Evolutionary conservation across 345 rosid genomes (phyloP).

Genomic region (Citrus medica): DNA sequence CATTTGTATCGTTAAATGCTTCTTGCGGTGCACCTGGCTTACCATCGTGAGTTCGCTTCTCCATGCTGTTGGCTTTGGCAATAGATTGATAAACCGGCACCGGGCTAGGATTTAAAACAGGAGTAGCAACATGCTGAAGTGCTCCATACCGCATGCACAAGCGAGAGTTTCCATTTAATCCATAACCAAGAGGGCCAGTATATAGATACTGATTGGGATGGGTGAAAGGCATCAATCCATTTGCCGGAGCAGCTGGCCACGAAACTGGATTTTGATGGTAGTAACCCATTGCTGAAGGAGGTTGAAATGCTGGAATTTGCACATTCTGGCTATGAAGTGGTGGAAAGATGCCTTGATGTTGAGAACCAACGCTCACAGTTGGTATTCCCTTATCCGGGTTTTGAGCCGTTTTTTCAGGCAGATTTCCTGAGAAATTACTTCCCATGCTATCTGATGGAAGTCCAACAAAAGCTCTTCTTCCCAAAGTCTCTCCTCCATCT

Average conservation of each 20-base stretch:
- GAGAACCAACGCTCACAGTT: constrained; percentile 33
- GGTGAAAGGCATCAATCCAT: constrained; percentile 54
- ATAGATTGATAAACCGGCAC: constrained; percentile 55
- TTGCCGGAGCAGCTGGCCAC: constrained; percentile 67
- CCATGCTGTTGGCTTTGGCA: constrained; percentile 41
- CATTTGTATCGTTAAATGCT: constrained; percentile 19
- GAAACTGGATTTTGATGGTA: constrained; percentile 78
- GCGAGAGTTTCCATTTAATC: constrained; percentile 57
- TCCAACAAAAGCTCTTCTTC: constrained; percentile 26
- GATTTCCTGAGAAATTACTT: constrained; percentile 32
- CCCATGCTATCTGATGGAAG: constrained; percentile 31
- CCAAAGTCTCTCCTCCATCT: constrained; percentile 31
- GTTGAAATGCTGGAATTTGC: constrained; percentile 56
- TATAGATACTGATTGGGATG: constrained; percentile 64
- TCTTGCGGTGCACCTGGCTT: constrained; percentile 25
- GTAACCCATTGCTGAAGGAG: constrained; percentile 71
- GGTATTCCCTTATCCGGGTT: constrained; percentile 38
- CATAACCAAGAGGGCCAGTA: constrained; percentile 54
- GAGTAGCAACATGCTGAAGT: constrained; percentile 45
- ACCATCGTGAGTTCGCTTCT: constrained; percentile 33
- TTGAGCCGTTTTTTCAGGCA: constrained; percentile 26
- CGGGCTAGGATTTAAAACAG: constrained; percentile 41
- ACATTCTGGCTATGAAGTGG: constrained; percentile 51
- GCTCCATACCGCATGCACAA: constrained; percentile 67
- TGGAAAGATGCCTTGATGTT: constrained; percentile 45